Percentiles rank a stretch among this genome's conserved stretches.
Conservation (phyloP, 345 rosid species). For the Pistacia atlantica region DNA sequence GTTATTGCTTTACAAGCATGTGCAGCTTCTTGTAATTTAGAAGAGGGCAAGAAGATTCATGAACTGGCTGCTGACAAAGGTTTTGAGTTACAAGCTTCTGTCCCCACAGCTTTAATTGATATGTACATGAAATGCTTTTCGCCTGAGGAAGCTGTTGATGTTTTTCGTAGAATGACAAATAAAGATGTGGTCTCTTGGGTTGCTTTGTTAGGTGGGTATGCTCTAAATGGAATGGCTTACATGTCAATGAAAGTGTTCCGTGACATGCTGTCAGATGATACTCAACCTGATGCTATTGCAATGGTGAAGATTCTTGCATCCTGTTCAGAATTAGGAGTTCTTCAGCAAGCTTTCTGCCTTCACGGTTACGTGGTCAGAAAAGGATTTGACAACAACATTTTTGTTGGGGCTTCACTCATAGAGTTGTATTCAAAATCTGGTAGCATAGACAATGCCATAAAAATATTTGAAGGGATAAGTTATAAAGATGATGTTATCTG, state of each 20-base stretch:
- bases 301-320: constrained; percentile 57
- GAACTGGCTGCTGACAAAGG: constrained; percentile 42
- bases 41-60: constrained; percentile 51
- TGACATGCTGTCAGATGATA: constrained; percentile 42
- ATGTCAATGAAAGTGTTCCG: constrained; percentile 42
- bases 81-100: constrained; percentile 39
- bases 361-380: constrained; percentile 46
- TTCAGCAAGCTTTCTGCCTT: constrained; percentile 53
- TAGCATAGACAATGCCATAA: constrained; percentile 38
- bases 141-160: constrained; percentile 46
- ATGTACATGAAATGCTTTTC: constrained; percentile 65
- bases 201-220: constrained; percentile 55
- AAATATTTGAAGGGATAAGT: constrained; percentile 39
- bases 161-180: constrained; percentile 45
- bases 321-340: constrained; percentile 51
- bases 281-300: constrained; percentile 55
- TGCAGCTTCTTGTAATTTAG: constrained; percentile 41
- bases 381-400: constrained; percentile 44
- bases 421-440: constrained; percentile 67
- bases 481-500: constrained; percentile 55
- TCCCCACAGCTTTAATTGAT: constrained; percentile 55
- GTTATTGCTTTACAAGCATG: constrained; percentile 54
- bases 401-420: constrained; percentile 49
- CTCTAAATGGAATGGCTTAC: constrained; percentile 50
- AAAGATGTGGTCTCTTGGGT: constrained; percentile 68